These are phyloP conservation scores for Starmerella stigmatis DNA, from an alignment of 805 yeast genomes.

Conservation along the genomic window DNA sequence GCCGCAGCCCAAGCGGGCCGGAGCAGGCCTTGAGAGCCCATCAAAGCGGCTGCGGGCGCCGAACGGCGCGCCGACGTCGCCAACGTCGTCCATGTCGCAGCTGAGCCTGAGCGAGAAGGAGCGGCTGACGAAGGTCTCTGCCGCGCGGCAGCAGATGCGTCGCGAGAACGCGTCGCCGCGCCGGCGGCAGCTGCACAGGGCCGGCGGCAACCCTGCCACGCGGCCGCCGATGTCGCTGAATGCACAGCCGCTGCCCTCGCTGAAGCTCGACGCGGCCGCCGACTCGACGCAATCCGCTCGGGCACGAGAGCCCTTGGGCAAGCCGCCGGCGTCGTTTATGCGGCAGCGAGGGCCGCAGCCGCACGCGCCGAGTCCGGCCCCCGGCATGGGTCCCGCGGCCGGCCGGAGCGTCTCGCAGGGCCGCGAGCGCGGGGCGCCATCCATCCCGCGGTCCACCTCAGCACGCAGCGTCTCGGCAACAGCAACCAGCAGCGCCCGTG, in stretches of 20 bases:
- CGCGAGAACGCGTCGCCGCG: slow-evolving; percentile 2
- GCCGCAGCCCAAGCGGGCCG: slow-evolving; percentile 9
- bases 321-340: background rate
- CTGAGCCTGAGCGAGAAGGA: slow-evolving; percentile 10
- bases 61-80: slow-evolving; percentile 5
- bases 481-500: slow-evolving; percentile 1
- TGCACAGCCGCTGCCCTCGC: slow-evolving; percentile 2
- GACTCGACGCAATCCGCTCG: background rate
- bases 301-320: background rate
- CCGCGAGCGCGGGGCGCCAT: background rate
- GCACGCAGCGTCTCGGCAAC: background rate
- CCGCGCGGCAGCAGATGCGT: slow-evolving; percentile 9
- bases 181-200: background rate
- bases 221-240: background rate
- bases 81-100: slow-evolving; percentile 2
- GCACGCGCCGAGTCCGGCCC: background rate
- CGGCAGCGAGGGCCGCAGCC: background rate
- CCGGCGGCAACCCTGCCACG: background rate
- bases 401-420: slow-evolving; percentile 1
- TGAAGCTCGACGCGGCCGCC: background rate
- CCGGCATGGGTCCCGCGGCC: too few species aligned
- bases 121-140: slow-evolving; percentile 9
- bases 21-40: slow-evolving; percentile 13
- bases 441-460: background rate
- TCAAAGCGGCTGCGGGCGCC: slow-evolving; percentile 16